Base-by-base conservation (phyloP, 1,284 basidiomycete species). In the Boletellus dicymbophilus region DNA sequence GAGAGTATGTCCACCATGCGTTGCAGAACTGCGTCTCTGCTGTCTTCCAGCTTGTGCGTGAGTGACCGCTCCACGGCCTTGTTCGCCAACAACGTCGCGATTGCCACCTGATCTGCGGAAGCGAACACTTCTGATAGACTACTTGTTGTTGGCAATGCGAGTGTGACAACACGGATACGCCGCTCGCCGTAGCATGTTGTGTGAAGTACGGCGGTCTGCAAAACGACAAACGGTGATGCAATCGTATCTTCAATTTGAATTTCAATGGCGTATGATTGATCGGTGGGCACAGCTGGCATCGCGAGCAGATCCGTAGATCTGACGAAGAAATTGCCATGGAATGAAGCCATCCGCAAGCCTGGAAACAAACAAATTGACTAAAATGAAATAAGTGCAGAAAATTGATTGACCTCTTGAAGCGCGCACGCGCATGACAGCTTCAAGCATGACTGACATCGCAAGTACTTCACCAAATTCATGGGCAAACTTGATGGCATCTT, bases 241-340 rank as follows among this genome's bases (percentile, higher is more conserved):
- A 99, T 81, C 38, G 91, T 93, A 70, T 99, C 97, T 70, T 99
- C 97, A 58, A 99, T 93, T 70, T 98, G 92, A 23, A 98, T 79
- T 72, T 99, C 97, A 65, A 99, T 97, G 15, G 90, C 90, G 67
- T 99, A 99, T 43, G 91, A 95, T 71, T 98, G 94, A 66, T 99
- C 95, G 61, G 93, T 85, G 11, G 97, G 95, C 16, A 99, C 96
- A 16, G 95, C 90, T 3, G 97, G 96, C 80, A 99, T 90, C 4
- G 96, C 95, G 28, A 99, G 81, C 30, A 99, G 79, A 73, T 99
- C 97, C 28, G 96, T 98, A 12, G 95, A 98, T 44, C 97, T 88
- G 46, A 98, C 95, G 70, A 99, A 99, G 78, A 99, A 99, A 79
- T 99, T 99, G 59, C 97, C 97, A 64, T 99, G 95, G 90, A 98